A percentile compares a stretch with the other conserved stretches of the same genome.
Evolutionary conservation across 2,329 filamentous ascomycete genomes (phyloP).

Genomic region (Magnaporthiopsis poae): DNA sequence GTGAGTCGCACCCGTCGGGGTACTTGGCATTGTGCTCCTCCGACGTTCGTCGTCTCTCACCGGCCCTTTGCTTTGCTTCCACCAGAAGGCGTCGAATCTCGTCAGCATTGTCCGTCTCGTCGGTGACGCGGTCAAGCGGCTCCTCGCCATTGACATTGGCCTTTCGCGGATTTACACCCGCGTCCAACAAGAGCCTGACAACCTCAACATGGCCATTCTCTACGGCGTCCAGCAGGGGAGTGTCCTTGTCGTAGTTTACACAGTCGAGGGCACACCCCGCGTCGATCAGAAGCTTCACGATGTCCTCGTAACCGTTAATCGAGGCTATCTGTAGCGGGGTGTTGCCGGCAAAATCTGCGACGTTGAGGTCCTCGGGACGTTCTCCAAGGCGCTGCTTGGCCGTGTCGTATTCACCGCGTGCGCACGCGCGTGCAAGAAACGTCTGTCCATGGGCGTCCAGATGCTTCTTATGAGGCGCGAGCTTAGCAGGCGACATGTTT

Average conservation of each 20-base stretch:
- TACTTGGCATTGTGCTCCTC: slow-evolving; percentile 47
- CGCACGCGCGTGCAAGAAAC: slow-evolving; percentile 77
- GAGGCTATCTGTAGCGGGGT: slow-evolving; percentile 89
- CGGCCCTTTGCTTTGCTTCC: slow-evolving; percentile 46
- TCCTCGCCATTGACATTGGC: slow-evolving; percentile 89
- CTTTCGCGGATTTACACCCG: slow-evolving; percentile 83
- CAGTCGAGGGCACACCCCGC: slow-evolving; percentile 78
- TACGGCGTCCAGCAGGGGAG: slow-evolving; percentile 87
- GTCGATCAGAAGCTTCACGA: slow-evolving; percentile 77
- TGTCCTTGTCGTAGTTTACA: slow-evolving; percentile 74
- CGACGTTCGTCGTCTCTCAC: slow-evolving; percentile 44
- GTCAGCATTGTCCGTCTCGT: slow-evolving; percentile 65
- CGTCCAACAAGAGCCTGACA: slow-evolving; percentile 70
- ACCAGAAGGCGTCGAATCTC: slow-evolving; percentile 65
- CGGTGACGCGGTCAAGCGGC: slow-evolving; percentile 71
- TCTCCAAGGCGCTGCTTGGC: slow-evolving; percentile 67
- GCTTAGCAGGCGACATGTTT: slow-evolving; percentile 57
- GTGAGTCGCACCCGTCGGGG: slow-evolving; percentile 39
- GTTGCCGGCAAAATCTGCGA: slow-evolving; percentile 90
- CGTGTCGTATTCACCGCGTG: slow-evolving; percentile 69
- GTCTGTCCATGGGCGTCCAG: slow-evolving; percentile 90
- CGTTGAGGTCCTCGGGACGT: slow-evolving; percentile 77
- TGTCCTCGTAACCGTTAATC: slow-evolving; percentile 73
- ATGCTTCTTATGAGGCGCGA: slow-evolving; percentile 69
- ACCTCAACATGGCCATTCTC: slow-evolving; percentile 90